phyloP scores from a whole-genome alignment of 768 basidiomycete species.

The Pluteus cervinus region DNA sequence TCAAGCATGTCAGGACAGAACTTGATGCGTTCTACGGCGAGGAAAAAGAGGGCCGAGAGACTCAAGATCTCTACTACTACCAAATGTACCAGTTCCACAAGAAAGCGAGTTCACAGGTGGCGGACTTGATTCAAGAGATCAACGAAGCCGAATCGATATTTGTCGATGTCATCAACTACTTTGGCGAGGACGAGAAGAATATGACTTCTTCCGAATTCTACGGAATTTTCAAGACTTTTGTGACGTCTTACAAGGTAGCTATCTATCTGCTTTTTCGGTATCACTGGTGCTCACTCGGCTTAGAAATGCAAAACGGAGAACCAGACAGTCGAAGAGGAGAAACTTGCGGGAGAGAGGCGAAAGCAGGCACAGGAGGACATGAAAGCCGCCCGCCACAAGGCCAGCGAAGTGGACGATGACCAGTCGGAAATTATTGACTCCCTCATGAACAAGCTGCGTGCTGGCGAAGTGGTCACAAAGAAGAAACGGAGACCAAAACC shows the following conservation, averaged over 20 bases:
- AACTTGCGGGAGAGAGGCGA: slow-evolving; percentile 59
- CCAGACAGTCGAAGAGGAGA: slow-evolving; percentile 66
- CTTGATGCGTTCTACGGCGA: too few relatives aligned
- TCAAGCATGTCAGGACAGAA: slow-evolving; percentile 78
- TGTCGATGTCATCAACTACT: slow-evolving; percentile 82
- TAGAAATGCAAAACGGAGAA: slow-evolving; percentile 91
- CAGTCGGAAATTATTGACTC: slow-evolving; percentile 62
- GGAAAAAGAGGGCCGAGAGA: slow-evolving; percentile 68
- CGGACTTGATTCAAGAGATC: slow-evolving; percentile 83
- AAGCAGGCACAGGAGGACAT: slow-evolving; percentile 60
- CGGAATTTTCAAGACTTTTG: slow-evolving; percentile 94
- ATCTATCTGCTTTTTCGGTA: slow-evolving; percentile 1
- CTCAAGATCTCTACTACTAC: slow-evolving; percentile 72
- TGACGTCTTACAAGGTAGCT: slow-evolving; percentile 83
- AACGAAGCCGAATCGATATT: slow-evolving; percentile 81
- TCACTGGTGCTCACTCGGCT: background rate
- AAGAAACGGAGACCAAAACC: slow-evolving; percentile 45
- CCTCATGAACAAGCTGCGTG: slow-evolving; percentile 64
- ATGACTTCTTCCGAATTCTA: slow-evolving; percentile 91
- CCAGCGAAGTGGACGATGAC: slow-evolving; percentile 30
- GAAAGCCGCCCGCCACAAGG: slow-evolving; percentile 49
- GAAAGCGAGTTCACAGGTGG: slow-evolving; percentile 67
- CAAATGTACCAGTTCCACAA: slow-evolving; percentile 92
- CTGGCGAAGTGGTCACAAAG: slow-evolving; percentile 59
- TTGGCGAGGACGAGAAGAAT: slow-evolving; percentile 88